Percentiles rank a stretch among this genome's conserved stretches.
Evolutionary conservation across 2,329 filamentous ascomycete species (phyloP).

Genomic region (Pleurostoma richardsiae): DNA sequence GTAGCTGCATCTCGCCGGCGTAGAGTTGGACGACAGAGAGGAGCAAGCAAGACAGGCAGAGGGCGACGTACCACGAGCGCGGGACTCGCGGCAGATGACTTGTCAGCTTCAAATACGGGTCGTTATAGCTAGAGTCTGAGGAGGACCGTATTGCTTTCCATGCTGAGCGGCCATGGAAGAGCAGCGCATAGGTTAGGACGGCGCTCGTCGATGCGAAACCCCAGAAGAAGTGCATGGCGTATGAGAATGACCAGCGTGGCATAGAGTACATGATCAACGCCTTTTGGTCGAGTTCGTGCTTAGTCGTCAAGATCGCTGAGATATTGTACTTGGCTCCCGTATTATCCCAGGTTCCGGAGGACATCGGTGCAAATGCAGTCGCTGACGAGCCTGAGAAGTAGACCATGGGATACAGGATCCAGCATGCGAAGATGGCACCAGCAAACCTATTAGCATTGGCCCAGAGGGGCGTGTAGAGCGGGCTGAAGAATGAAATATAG

Average conservation of each 20-base stretch:
- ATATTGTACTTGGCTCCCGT: conserved; percentile 19
- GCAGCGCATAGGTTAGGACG: conserved; percentile 19
- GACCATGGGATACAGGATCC: conserved; percentile 14
- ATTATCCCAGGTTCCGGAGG: conserved; percentile 16
- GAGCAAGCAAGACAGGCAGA: conserved; percentile 16
- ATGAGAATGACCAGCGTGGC: conserved; percentile 19
- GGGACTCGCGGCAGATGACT: conserved; percentile 16
- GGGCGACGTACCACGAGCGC: conserved; percentile 23
- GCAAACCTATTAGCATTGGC: conserved; percentile 12
- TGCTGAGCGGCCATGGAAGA: conserved; percentile 19
- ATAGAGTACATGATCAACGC: conserved; percentile 18
- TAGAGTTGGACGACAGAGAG: conserved; percentile 20
- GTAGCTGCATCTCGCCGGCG: conserved; percentile 17
- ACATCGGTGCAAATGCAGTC: conserved; percentile 11
- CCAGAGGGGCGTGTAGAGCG: conserved; percentile 16
- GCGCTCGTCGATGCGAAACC: conserved; percentile 25
- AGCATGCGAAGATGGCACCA: conserved; percentile 10
- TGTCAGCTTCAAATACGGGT: conserved; percentile 24
- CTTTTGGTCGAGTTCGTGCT: conserved; percentile 19
- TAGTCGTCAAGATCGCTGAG: conserved; percentile 14
- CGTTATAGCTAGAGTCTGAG: conserved; percentile 14
- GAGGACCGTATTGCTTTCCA: conserved; percentile 10
- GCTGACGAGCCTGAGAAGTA: not conserved
- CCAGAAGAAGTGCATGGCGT: conserved; percentile 25
- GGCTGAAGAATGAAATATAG: conserved; percentile 12